Percentiles rank a stretch among this genome's conserved stretches.
Conservation (phyloP, 148 eudicot genomes). For the Persicaria tinctoria region DNA sequence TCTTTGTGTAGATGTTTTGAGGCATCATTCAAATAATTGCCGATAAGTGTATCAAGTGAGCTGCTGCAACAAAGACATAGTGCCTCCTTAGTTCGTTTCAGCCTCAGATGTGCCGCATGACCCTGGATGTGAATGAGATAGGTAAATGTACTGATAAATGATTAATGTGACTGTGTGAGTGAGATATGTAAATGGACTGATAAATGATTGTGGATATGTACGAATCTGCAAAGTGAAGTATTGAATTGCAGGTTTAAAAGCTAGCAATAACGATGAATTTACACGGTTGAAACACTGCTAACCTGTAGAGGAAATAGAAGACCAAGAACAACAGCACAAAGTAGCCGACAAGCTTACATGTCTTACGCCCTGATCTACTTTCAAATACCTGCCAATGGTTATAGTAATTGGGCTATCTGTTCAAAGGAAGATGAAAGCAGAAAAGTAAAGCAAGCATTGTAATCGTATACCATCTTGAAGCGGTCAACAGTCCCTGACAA, state of each 20-base stretch:
- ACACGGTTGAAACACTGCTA: neutral
- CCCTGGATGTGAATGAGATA: neutral
- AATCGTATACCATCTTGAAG: slow-evolving; percentile 54
- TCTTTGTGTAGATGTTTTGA: too few species aligned
- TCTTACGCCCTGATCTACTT: slow-evolving; percentile 54
- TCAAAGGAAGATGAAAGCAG: slow-evolving; percentile 7
- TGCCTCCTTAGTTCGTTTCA: neutral
- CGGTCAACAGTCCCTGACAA: slow-evolving; percentile 77
- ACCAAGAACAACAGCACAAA: slow-evolving; percentile 53
- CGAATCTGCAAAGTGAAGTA: neutral
- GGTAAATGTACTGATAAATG: neutral
- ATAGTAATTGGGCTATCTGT: slow-evolving; percentile 6
- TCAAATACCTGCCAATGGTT: slow-evolving; percentile 56
- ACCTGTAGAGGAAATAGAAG: slow-evolving; percentile 62
- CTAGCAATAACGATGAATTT: neutral
- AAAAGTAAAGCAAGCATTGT: slow-evolving; percentile 7
- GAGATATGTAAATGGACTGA: neutral
- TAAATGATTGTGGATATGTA: neutral
- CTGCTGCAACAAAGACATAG: too few species aligned
- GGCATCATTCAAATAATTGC: too few species aligned
- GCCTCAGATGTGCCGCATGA: neutral
- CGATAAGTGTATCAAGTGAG: too few species aligned
- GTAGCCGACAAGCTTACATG: slow-evolving; percentile 56
- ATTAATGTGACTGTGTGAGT: neutral
- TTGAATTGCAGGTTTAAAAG: neutral